A percentile compares a stretch with the other conserved stretches of the same genome.
phyloP scores from a whole-genome alignment of 148 eudicot species.

The Rheum nobile region DNA sequence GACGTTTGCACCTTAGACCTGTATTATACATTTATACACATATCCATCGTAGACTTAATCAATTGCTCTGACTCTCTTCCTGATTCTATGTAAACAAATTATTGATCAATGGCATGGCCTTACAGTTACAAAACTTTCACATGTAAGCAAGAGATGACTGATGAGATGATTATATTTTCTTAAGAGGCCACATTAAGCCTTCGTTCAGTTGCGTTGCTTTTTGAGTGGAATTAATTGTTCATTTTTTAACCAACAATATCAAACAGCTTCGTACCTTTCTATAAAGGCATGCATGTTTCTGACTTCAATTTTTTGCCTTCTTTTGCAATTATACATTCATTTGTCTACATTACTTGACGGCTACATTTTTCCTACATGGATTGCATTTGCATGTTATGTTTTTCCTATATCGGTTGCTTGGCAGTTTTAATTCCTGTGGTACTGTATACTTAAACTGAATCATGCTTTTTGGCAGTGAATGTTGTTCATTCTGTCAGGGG shows the following conservation, averaged over 20 bases:
- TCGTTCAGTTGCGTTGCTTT: background rate
- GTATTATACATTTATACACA: background rate
- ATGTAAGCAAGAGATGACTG: background rate
- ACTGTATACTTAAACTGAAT: background rate
- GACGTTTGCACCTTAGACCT: background rate
- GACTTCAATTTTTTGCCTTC: background rate
- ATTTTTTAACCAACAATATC: background rate
- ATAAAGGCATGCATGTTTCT: background rate
- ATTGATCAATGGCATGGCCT: background rate
- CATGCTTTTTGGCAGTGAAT: slow-evolving; percentile 45
- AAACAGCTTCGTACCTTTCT: background rate
- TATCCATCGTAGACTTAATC: background rate
- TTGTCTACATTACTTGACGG: background rate
- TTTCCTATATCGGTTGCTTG: background rate
- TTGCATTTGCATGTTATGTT: background rate
- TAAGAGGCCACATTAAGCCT: background rate
- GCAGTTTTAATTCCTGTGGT: background rate
- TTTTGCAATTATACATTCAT: background rate
- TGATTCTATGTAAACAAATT: background rate
- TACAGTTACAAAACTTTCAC: background rate
- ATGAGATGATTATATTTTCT: background rate
- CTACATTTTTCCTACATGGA: background rate
- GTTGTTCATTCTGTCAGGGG: slow-evolving; percentile 50
- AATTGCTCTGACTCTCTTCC: background rate
- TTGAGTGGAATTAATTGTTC: background rate